These are phyloP conservation scores for Lentinus tigrinus DNA, from an alignment of 768 basidiomycete genomes.

Conservation along the genomic window DNA sequence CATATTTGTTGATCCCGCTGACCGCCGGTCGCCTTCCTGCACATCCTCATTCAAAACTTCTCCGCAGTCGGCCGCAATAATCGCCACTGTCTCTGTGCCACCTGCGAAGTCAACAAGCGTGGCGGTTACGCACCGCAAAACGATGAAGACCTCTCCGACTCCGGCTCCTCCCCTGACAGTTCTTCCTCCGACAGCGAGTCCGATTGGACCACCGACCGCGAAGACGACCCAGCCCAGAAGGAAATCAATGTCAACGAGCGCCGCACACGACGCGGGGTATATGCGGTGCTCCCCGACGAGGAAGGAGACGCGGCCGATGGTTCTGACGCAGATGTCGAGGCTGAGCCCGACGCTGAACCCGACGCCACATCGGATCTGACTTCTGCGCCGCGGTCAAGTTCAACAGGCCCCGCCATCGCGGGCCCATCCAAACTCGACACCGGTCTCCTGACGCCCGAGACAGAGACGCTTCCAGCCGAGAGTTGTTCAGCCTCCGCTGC, in stretches of 20 bases:
- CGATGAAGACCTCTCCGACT: constrained; percentile 45
- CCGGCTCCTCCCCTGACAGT: constrained; percentile 40
- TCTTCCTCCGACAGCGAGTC: constrained; percentile 34
- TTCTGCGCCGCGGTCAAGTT: constrained; percentile 45
- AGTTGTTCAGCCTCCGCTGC: constrained; percentile 4
- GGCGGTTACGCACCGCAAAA: constrained; percentile 70
- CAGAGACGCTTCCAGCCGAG: constrained; percentile 17
- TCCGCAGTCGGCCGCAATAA: constrained; percentile 62
- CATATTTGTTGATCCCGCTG: not conserved
- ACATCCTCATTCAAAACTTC: constrained; percentile 20
- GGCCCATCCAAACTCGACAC: constrained; percentile 16
- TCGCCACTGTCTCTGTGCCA: constrained; percentile 81
- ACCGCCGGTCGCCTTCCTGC: constrained; percentile 6
- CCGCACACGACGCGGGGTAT: constrained; percentile 79
- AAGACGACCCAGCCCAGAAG: constrained; percentile 29
- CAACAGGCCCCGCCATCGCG: constrained; percentile 6
- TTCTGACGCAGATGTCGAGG: constrained; percentile 40
- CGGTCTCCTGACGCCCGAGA: constrained; percentile 29
- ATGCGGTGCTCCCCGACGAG: constrained; percentile 57
- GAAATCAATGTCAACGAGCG: constrained; percentile 72
- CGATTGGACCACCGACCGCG: constrained; percentile 24
- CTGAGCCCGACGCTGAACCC: constrained; percentile 48
- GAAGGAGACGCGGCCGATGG: constrained; percentile 64
- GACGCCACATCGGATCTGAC: constrained; percentile 45
- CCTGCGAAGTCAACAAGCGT: constrained; percentile 72